phyloP scores from a whole-genome alignment of 805 yeast genomes.

The Candida vartiovaarae region DNA sequence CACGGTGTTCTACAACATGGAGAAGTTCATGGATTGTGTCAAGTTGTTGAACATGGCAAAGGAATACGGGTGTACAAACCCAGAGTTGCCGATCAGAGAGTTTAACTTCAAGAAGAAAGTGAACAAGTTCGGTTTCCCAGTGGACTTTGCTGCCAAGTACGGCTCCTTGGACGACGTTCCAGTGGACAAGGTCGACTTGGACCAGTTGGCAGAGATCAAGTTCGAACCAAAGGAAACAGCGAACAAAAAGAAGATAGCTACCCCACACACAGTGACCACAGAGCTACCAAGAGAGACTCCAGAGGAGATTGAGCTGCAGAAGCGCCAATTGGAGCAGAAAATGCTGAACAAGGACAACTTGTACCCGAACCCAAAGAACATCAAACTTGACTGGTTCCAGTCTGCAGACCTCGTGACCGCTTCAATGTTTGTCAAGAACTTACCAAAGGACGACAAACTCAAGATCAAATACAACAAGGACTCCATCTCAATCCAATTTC shows the following conservation, averaged over 20 bases:
- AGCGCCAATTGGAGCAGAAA: conserved; percentile 17
- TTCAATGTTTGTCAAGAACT: conserved; percentile 62
- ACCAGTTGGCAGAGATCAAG: neutral
- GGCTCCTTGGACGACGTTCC: conserved; percentile 6
- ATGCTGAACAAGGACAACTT: conserved; percentile 19
- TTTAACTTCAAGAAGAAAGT: conserved; percentile 17
- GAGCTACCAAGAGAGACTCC: neutral
- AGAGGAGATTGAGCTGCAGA: conserved; percentile 8
- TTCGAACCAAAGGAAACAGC: neutral
- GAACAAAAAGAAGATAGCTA: too few species aligned
- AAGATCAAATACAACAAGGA: conserved; percentile 32
- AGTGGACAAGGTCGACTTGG: neutral
- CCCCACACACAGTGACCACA: too few species aligned
- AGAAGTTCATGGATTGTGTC: conserved; percentile 32
- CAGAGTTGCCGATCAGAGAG: conserved; percentile 14
- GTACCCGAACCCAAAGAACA: conserved; percentile 23
- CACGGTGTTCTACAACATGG: conserved; percentile 32
- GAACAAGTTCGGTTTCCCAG: conserved; percentile 4
- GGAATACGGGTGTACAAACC: conserved; percentile 28
- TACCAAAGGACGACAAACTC: conserved; percentile 42
- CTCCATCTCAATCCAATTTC: conserved; percentile 39
- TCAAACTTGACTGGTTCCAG: conserved; percentile 72
- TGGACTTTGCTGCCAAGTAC: conserved; percentile 7
- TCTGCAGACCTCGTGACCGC: conserved; percentile 47
- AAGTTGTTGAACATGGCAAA: conserved; percentile 35